Conservation (phyloP, 768 basidiomycete species). For the Clitopilus passeckerianus region DNA sequence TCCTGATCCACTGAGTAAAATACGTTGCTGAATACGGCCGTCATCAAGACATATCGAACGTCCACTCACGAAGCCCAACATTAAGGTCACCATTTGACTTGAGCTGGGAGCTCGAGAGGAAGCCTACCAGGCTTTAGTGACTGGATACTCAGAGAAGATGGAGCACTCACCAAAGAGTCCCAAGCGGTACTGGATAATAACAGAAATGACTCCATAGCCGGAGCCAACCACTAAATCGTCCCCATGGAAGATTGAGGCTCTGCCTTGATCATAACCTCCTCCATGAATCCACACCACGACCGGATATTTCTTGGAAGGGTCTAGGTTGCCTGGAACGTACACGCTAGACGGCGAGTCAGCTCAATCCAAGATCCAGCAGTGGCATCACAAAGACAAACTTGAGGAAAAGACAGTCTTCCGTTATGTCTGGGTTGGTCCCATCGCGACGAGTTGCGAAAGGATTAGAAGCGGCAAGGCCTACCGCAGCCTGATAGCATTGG, state of each 20-base stretch:
- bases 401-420: slow-evolving; percentile 28
- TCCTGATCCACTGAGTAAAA: slow-evolving; percentile 15
- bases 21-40: slow-evolving; percentile 6
- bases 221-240: slow-evolving; percentile 13
- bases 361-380: background rate
- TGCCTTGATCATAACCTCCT: slow-evolving; percentile 16
- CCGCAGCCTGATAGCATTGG: slow-evolving; percentile 7
- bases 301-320: slow-evolving; percentile 7
- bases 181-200: slow-evolving; percentile 21
- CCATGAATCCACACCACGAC: slow-evolving; percentile 19
- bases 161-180: slow-evolving; percentile 18
- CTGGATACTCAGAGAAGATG: too few relatives aligned
- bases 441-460: background rate
- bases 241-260: slow-evolving; percentile 13
- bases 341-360: background rate
- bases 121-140: slow-evolving; percentile 9
- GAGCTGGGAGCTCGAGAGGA: slow-evolving; percentile 24
- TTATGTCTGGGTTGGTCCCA: background rate
- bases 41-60: background rate
- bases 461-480: too few relatives aligned
- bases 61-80: slow-evolving; percentile 21
- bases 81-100: slow-evolving; percentile 26
- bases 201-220: slow-evolving; percentile 13
- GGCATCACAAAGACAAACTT: slow-evolving; percentile 13
- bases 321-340: background rate